Conservation (phyloP, 768 basidiomycete genomes). For the Podaxis sp. region DNA sequence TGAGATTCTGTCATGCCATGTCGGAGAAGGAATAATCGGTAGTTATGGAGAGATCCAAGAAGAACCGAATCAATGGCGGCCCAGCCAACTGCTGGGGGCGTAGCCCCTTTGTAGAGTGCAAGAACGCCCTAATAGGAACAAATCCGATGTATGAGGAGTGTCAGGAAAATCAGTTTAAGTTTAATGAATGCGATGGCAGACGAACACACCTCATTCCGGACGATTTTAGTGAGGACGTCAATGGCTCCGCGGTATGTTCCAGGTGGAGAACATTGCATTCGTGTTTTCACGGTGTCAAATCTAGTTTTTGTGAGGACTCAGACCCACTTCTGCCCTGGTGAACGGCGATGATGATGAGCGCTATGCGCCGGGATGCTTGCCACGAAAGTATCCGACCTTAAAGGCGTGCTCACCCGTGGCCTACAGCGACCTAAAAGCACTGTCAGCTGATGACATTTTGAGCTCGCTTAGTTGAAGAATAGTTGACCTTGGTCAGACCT, state of each 20-base stretch:
- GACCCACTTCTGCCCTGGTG: constrained; percentile 5
- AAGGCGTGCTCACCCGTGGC: constrained; percentile 49
- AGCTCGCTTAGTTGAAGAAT: not conserved
- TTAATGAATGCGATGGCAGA: not conserved
- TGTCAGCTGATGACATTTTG: not conserved
- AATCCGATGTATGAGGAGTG: not conserved
- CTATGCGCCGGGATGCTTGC: not conserved
- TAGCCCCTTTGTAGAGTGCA: constrained; percentile 72
- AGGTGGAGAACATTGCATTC: constrained; percentile 63
- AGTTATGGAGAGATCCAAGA: constrained; percentile 68
- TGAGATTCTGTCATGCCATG: constrained; percentile 49
- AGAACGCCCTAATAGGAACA: constrained; percentile 41
- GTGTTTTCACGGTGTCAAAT: constrained; percentile 72
- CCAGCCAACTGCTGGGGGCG: constrained; percentile 71
- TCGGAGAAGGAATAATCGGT: constrained; percentile 54
- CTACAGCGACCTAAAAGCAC: constrained; percentile 53
- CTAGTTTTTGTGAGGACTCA: constrained; percentile 25
- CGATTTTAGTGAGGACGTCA: constrained; percentile 52
- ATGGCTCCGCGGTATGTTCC: constrained; percentile 60
- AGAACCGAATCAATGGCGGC: constrained; percentile 68
- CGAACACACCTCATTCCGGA: constrained; percentile 54
- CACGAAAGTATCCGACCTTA: constrained; percentile 6
- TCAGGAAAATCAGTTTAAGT: not conserved
- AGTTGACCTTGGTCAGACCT: constrained; percentile 50
- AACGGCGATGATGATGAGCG: not conserved